A percentile compares a stretch with the other conserved stretches of the same genome.
These are phyloP conservation scores for Cichorium intybus DNA, from an alignment of 140 eudicot species.

Conservation along the genomic window DNA sequence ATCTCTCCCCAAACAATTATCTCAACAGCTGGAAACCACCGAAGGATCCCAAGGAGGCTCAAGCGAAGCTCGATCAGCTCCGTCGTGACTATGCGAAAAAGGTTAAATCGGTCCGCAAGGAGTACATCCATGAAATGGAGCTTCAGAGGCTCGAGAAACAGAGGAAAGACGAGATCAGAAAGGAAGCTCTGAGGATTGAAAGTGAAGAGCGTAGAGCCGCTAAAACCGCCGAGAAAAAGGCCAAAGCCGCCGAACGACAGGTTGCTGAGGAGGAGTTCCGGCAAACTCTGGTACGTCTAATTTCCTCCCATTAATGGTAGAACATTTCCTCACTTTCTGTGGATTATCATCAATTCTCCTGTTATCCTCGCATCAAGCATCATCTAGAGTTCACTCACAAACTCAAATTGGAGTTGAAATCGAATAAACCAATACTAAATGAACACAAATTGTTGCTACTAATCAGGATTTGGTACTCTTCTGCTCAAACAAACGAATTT, in stretches of 20 bases:
- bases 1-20: slow-evolving; percentile 46
- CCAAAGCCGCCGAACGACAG: slow-evolving; percentile 62
- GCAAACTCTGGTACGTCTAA: slow-evolving; percentile 48
- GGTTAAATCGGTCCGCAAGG: slow-evolving; percentile 61
- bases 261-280: slow-evolving; percentile 66
- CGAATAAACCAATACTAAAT: neutral
- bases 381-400: neutral
- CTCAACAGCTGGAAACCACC: slow-evolving; percentile 69
- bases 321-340: neutral
- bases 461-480: neutral
- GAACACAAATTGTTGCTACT: neutral
- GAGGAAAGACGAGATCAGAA: slow-evolving; percentile 54
- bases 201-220: slow-evolving; percentile 66
- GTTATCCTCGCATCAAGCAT: neutral
- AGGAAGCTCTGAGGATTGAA: slow-evolving; percentile 60
- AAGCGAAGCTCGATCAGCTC: slow-evolving; percentile 44
- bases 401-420: neutral
- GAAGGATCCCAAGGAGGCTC: slow-evolving; percentile 60
- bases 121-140: slow-evolving; percentile 78
- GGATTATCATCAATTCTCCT: neutral
- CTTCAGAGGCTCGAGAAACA: slow-evolving; percentile 53
- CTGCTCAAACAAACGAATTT: slow-evolving; percentile 2
- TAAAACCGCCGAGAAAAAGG: slow-evolving; percentile 57
- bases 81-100: slow-evolving; percentile 71
- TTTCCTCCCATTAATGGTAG: neutral